phyloP scores from a whole-genome alignment of 352 stramenopile species.

The Elongisporangium anandrum region DNA sequence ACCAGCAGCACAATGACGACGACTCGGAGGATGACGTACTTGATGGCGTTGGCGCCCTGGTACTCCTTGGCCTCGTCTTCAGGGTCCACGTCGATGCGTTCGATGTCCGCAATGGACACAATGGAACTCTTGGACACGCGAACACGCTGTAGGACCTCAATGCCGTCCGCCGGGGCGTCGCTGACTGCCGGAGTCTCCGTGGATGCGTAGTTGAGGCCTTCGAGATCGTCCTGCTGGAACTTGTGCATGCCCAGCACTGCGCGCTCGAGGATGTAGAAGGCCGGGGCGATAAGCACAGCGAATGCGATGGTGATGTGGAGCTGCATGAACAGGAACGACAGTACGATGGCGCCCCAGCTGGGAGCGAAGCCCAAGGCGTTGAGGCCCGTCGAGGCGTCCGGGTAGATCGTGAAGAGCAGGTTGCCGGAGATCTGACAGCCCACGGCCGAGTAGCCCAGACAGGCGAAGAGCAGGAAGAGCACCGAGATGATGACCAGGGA shows the following conservation, averaged over 20 bases:
- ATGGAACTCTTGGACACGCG: no score
- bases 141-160: no score
- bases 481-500: conserved; percentile 42
- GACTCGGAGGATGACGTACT: no score
- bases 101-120: no score
- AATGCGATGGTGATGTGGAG: conserved; percentile 40
- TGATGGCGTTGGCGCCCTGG: no score
- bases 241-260: conserved; percentile 51
- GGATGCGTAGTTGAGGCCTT: conserved; percentile 1
- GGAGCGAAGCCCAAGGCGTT: conserved; percentile 30
- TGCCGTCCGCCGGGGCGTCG: no score
- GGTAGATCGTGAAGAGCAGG: conserved; percentile 52
- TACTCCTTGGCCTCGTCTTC: no score
- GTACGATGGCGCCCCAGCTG: conserved; percentile 31
- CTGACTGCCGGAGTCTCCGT: no score
- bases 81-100: no score
- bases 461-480: conserved; percentile 38
- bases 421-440: conserved; percentile 54
- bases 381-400: conserved; percentile 21
- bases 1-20: no score
- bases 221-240: conserved; percentile 22
- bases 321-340: conserved; percentile 39
- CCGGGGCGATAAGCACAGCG: conserved; percentile 41
- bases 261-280: conserved; percentile 49
- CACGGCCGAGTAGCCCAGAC: conserved; percentile 32